These are phyloP conservation scores for Sparassis latifolia DNA, from an alignment of 1,284 basidiomycete species.

Conservation along the genomic window DNA sequence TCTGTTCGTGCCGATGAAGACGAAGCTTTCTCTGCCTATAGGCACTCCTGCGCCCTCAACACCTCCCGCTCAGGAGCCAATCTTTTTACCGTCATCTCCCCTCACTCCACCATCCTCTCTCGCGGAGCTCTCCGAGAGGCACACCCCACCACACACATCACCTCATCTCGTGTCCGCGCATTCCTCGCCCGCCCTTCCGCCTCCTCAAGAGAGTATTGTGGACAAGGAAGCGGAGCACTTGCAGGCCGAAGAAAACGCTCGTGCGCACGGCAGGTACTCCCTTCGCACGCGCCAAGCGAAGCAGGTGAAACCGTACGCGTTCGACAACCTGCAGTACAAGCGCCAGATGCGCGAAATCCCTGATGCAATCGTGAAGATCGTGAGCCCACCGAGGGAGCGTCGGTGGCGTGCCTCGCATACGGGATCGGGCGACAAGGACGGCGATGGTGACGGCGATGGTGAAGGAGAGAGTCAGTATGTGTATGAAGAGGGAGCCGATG, in stretches of 20 bases:
- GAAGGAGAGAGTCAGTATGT: constrained; percentile 11
- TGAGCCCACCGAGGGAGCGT: constrained; percentile 10
- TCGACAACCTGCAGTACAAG: constrained; percentile 20
- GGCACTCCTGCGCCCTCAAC: not conserved
- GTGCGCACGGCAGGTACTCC: constrained; percentile 15
- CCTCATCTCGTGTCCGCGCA: not conserved
- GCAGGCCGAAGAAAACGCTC: constrained; percentile 5
- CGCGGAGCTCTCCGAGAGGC: not conserved
- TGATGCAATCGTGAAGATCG: constrained; percentile 21
- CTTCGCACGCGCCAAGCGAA: constrained; percentile 16
- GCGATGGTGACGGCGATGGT: not conserved
- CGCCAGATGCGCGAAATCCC: constrained; percentile 19
- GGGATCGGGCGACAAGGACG: not conserved
- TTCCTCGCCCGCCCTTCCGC: not conserved
- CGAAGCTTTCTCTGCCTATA: not conserved
- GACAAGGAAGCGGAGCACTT: not conserved
- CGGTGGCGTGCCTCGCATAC: constrained; percentile 10
- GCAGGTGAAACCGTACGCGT: constrained; percentile 21
- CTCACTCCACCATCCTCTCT: constrained; percentile 11
- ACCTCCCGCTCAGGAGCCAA: not conserved
- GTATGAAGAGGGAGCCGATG: constrained; percentile 6
- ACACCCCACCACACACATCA: not conserved
- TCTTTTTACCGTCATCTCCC: constrained; percentile 8
- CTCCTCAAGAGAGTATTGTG: not conserved
- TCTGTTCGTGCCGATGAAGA: constrained; percentile 1